Base-by-base conservation (phyloP, 139 green algal species). In the Chlamydomonas incerta region DNA sequence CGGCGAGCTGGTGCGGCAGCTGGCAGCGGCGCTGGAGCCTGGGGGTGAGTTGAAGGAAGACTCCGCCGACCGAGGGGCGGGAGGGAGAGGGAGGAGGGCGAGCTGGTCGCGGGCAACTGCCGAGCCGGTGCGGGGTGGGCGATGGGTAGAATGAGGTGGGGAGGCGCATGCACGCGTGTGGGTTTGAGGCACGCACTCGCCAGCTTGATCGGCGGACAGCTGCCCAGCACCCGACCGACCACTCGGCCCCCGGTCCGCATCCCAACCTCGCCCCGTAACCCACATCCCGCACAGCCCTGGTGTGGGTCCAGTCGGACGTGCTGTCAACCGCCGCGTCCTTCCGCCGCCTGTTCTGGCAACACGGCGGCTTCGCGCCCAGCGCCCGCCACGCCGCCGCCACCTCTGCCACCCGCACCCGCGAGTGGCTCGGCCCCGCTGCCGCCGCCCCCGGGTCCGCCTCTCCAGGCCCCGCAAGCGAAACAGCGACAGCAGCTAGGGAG, bases 301-400 rank as follows among this genome's bases (percentile, higher is more conserved):
- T 82, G 3, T 82, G 74, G 74, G 72, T 82, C 57, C 74, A 82
- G 74, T 82, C 74, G 3, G 74, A 82, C 33, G 74, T 82, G 74
- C 74, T 46, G 58, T 72, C 46, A 33, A 82, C 71, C 24, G 74
- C 74, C 34, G 11, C 18, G 13, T 60, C 57, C 23, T 37, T 72
- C 26, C 74, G 74, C 23, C 21, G 29, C 35, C 74, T 71, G 20
- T 82, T 82, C 55, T 57, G 34, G 34, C 58, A 34, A 21, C 74
- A 72, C 58, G 58, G 58, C 58, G 74, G 74, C 33, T 82, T 82
- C 60, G 74, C 74, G 23, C 74, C 74, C 33, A 82, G 74, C 34
- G 58, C 58, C 55, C 74, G 74, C 35, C 74, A 82, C 37, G 74
- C 74, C 14, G 33, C 74, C 74, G 74, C 57, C 74, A 29, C 58